Evolutionary conservation across 441 rosid genomes (phyloP).

Genomic region (Corymbia calophylla): DNA sequence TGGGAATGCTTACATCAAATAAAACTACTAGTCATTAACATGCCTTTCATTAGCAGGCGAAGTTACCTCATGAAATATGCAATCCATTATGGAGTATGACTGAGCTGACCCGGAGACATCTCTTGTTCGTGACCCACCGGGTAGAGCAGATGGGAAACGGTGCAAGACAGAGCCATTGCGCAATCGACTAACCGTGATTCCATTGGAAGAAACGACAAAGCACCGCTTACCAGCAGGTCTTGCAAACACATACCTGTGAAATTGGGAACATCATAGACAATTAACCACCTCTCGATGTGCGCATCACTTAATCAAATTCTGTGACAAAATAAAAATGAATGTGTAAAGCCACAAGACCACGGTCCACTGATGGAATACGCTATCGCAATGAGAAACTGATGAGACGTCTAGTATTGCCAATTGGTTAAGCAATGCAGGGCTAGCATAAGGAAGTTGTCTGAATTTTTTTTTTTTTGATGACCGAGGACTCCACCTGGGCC

Average conservation of each 20-base stretch:
- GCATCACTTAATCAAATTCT: not conserved
- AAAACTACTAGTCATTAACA: not conserved
- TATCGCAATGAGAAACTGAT: not conserved
- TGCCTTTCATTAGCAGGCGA: not conserved
- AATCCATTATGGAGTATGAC: slow-evolving; percentile 80
- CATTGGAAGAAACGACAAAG: slow-evolving; percentile 79
- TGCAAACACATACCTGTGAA: slow-evolving; percentile 69
- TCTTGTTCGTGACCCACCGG: slow-evolving; percentile 66
- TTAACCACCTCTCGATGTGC: not conserved
- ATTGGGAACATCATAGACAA: not conserved
- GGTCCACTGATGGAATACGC: not conserved
- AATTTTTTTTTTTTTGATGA: no score
- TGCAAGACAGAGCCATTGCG: slow-evolving; percentile 81
- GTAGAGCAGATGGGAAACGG: slow-evolving; percentile 81
- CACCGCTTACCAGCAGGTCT: slow-evolving; percentile 95
- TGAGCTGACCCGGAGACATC: slow-evolving; percentile 59
- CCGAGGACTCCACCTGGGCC: no score
- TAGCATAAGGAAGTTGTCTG: not conserved
- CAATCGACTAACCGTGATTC: slow-evolving; percentile 73
- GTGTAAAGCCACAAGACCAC: not conserved
- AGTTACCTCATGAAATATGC: slow-evolving; percentile 93
- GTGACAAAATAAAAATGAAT: not conserved
- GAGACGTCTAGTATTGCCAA: not conserved
- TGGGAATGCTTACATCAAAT: not conserved
- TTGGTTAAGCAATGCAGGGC: not conserved